These are phyloP conservation scores for Brettanomyces sp. DNA, from an alignment of 805 yeast genomes.

Conservation along the genomic window DNA sequence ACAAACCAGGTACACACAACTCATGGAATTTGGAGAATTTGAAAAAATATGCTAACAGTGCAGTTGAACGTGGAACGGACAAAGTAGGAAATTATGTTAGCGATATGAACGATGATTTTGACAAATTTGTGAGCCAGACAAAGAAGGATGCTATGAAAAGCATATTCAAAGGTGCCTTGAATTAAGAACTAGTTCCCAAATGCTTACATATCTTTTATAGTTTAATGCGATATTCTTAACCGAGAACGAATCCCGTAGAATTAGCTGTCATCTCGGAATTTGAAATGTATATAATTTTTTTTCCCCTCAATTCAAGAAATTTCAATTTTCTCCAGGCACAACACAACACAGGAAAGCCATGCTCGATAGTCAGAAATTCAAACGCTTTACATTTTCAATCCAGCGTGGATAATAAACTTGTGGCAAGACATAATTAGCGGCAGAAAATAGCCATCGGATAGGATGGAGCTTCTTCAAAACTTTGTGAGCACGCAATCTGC, in stretches of 20 bases:
- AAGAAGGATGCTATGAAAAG: slow-evolving; percentile 23
- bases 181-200: background rate
- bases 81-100: slow-evolving; percentile 19
- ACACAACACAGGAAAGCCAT: too few relatives aligned
- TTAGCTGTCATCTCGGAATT: background rate
- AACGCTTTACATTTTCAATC: too few relatives aligned
- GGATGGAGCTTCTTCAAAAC: slow-evolving; percentile 27
- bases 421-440: background rate
- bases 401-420: too few relatives aligned
- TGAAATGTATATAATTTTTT: background rate
- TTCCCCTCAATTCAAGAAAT: background rate
- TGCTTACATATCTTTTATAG: background rate
- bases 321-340: too few relatives aligned
- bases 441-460: background rate
- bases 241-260: background rate
- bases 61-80: slow-evolving; percentile 16
- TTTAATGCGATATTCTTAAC: background rate
- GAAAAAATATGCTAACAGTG: slow-evolving; percentile 11
- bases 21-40: slow-evolving; percentile 8
- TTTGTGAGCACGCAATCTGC: slow-evolving; percentile 24
- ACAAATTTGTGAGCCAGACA: slow-evolving; percentile 20
- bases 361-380: too few relatives aligned
- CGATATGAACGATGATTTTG: slow-evolving; percentile 23
- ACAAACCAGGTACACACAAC: slow-evolving; percentile 1
- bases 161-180: slow-evolving; percentile 6